Base-by-base conservation (phyloP, 2,329 filamentous ascomycete species). In the Ascochyta clinopodiicola region DNA sequence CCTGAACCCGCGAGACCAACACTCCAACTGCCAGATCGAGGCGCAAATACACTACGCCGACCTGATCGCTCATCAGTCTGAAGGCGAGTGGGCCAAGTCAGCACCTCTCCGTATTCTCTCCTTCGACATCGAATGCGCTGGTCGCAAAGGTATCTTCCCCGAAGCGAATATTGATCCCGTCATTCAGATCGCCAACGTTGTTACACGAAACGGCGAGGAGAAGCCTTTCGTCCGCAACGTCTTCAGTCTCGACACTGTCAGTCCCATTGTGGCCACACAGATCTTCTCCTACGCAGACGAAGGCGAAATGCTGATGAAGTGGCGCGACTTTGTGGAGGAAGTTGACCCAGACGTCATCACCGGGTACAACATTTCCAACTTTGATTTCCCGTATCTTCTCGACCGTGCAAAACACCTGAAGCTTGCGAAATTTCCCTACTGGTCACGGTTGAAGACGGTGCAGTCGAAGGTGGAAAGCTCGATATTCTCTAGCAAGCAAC, bases 121-220 rank as follows among this genome's bases (percentile, higher is more conserved):
- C 4, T 98, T 99, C 70, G 95, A 99, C 85, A 99, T 99, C 66
- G 95, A 99, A 77, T 99, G 95, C 76, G 95, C 95, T 66, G 95
- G 95, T 46, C 90, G 96, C 66, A 98, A 99, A 78, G 95, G 95
- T 62, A 90, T 99, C 70, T 99, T 99, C 70, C 95, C 96, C 0
- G 95, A 99, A 75, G 88, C 96, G 9, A 87, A 94, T 57, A 80
- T 91, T 19, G 95, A 99, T 68, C 92, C 94, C 0, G 93, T 99
- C 62, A 99, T 99, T 63, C 95, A 99, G 75, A 99, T 99, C 61
- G 95, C 95, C 54, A 98, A 97, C 68, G 86, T 98, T 6, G 94
- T 99, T 17, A 98, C 93, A 29, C 84, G 88, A 69, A 97, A 96
- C 62, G 95, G 95, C 82, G 95, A 99, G 66, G 89, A 89, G 61